phyloP scores from a whole-genome alignment of 2,329 filamentous ascomycete genomes.

The Thyridium curvatum region DNA sequence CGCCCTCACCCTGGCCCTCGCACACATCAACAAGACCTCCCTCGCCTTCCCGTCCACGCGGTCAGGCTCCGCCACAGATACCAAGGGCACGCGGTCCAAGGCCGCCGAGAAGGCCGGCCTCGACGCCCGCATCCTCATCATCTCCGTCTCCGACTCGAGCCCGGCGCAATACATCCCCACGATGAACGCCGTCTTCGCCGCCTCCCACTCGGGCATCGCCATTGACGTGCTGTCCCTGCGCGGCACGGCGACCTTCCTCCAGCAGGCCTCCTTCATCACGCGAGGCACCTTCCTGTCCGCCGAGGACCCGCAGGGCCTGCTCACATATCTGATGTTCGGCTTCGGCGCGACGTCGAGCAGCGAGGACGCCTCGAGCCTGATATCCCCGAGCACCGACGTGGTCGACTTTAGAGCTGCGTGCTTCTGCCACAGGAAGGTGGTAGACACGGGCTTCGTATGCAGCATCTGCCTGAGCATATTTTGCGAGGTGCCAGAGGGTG shows the following conservation, averaged over 20 bases:
- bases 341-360: constrained; percentile 43
- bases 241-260: constrained; percentile 83
- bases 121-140: constrained; percentile 77
- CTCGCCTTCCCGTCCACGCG: constrained; percentile 54
- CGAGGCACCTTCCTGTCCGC: constrained; percentile 49
- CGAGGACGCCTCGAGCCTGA: constrained; percentile 35
- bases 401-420: constrained; percentile 98
- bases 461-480: constrained; percentile 95
- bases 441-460: constrained; percentile 92
- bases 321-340: constrained; percentile 93
- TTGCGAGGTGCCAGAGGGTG: constrained; percentile 57
- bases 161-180: constrained; percentile 93
- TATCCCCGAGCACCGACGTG: constrained; percentile 73
- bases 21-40: constrained; percentile 81
- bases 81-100: constrained; percentile 8
- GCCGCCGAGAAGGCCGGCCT: constrained; percentile 37
- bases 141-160: constrained; percentile 81
- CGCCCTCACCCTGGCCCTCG: constrained; percentile 80
- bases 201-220: constrained; percentile 78
- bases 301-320: constrained; percentile 59
- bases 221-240: constrained; percentile 88
- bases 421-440: constrained; percentile 88
- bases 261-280: constrained; percentile 72
- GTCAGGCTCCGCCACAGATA: neutral
- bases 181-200: constrained; percentile 98